A percentile compares a stretch with the other conserved stretches of the same genome.
Conservation (phyloP, 805 yeast genomes). For the Torulaspora quercuum region DNA sequence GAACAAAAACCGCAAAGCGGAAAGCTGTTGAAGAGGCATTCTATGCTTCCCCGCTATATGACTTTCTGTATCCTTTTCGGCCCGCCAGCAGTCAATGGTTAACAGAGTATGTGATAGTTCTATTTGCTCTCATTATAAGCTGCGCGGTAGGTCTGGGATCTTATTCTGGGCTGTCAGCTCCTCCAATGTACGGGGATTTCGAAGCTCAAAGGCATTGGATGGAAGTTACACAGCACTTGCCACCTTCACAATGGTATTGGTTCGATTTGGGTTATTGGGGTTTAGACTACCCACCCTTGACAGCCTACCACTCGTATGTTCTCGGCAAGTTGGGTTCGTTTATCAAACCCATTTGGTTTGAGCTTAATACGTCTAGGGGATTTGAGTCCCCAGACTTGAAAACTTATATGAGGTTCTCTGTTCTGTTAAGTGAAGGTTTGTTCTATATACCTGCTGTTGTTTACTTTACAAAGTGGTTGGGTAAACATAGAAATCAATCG, state of each 20-base stretch:
- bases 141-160: conserved; percentile 87
- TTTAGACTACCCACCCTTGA: conserved; percentile 92
- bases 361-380: conserved; percentile 69
- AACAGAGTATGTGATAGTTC: conserved; percentile 69
- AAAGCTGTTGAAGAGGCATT: conserved; percentile 33
- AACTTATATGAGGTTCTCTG: conserved; percentile 81
- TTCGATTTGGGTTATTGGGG: conserved; percentile 94
- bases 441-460: conserved; percentile 79
- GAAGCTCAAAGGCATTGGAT: conserved; percentile 99
- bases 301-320: conserved; percentile 87
- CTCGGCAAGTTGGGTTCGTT: conserved; percentile 69
- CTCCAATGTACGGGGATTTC: conserved; percentile 91
- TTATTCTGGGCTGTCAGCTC: conserved; percentile 65
- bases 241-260: conserved; percentile 78
- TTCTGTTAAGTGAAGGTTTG: conserved; percentile 66
- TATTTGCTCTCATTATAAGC: conserved; percentile 71
- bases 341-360: conserved; percentile 72
- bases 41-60: conserved; percentile 66
- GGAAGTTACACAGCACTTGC: conserved; percentile 78
- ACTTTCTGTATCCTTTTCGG: conserved; percentile 72
- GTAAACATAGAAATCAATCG: conserved; percentile 53
- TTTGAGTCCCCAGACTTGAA: conserved; percentile 59
- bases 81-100: conserved; percentile 89
- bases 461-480: conserved; percentile 66
- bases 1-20: conserved; percentile 6